Conservation (phyloP, 2,329 filamentous ascomycete species). For the Fusarium siculi region DNA sequence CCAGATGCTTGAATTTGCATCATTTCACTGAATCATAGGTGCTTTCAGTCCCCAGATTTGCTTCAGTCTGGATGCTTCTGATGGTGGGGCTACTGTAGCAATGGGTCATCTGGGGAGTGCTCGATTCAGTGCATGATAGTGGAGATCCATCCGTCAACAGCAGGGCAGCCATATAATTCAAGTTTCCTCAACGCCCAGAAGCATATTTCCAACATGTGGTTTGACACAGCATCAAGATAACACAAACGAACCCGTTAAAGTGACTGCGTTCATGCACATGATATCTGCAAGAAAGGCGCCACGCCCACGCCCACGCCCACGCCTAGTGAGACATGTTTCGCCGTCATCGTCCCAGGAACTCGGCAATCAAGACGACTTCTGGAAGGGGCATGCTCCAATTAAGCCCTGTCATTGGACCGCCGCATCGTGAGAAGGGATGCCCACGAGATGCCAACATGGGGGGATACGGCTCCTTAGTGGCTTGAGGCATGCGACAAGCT, state of each 20-base stretch:
- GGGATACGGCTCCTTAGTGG: slow-evolving; percentile 3
- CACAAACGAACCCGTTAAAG: neutral
- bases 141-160: slow-evolving; percentile 4
- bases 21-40: neutral
- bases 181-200: neutral
- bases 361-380: slow-evolving; percentile 22
- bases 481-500: slow-evolving; percentile 14
- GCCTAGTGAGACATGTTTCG: slow-evolving; percentile 14
- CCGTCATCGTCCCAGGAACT: slow-evolving; percentile 15
- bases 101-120: slow-evolving; percentile 25
- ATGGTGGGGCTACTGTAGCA: slow-evolving; percentile 15
- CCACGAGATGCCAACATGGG: slow-evolving; percentile 17
- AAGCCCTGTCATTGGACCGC: slow-evolving; percentile 20
- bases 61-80: neutral
- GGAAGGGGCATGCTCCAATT: slow-evolving; percentile 33
- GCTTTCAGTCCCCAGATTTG: slow-evolving; percentile 9
- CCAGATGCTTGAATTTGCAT: neutral
- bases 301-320: neutral
- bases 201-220: neutral
- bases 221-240: neutral
- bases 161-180: neutral
- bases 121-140: slow-evolving; percentile 1
- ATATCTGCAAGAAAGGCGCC: slow-evolving; percentile 10
- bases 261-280: slow-evolving; percentile 27
- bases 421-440: slow-evolving; percentile 3